phyloP scores from a whole-genome alignment of 163 green algal species.

The Scenedesmus sp. region DNA sequence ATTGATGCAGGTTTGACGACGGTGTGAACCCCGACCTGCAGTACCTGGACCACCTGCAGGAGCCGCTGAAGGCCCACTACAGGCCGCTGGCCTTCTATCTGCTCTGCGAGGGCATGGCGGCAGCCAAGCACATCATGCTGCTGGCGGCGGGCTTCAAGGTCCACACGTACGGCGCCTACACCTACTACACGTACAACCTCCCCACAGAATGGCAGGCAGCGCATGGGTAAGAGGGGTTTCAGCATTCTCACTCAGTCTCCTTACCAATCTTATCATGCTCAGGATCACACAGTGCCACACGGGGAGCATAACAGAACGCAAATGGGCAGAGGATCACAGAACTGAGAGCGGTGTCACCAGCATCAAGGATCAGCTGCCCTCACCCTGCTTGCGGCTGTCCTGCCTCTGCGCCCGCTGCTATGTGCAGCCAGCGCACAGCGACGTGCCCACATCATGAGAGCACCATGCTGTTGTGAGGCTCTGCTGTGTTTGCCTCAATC shows the following conservation, averaged over 20 bases:
- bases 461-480: background rate
- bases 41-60: conserved; percentile 54
- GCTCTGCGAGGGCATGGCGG: conserved; percentile 25
- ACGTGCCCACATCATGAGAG: too few species aligned
- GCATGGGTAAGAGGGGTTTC: conserved; percentile 1
- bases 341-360: too few species aligned
- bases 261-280: too few species aligned
- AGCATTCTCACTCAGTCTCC: too few species aligned
- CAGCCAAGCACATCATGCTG: conserved; percentile 34
- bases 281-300: too few species aligned
- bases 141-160: conserved; percentile 42
- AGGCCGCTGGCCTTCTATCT: conserved; percentile 54
- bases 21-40: conserved; percentile 40
- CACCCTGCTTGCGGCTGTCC: too few species aligned
- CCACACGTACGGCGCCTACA: conserved; percentile 23
- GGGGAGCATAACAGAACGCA: too few species aligned
- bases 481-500: background rate
- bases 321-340: too few species aligned
- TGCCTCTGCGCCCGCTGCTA: too few species aligned
- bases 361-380: too few species aligned
- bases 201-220: conserved; percentile 12
- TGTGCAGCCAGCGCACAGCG: too few species aligned
- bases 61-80: conserved; percentile 44
- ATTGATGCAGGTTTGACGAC: conserved; percentile 38
- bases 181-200: conserved; percentile 51